Percentiles rank a stretch among this genome's conserved stretches.
Conservation (phyloP, 305 asterid genomes). For the Fraxinus nigra region DNA sequence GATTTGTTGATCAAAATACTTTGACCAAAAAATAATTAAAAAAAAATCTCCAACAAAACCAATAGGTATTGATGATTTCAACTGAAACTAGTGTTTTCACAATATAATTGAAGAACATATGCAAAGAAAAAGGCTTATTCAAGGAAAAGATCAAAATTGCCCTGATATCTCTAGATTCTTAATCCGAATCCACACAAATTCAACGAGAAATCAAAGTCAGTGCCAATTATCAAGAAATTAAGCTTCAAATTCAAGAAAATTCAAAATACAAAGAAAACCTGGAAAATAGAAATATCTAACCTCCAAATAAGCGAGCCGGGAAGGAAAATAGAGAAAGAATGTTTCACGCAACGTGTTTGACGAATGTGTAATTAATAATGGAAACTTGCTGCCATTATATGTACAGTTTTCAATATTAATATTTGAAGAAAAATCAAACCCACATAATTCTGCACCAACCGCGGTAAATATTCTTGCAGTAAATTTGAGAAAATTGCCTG, state of each 20-base stretch:
- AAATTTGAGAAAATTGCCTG: not conserved
- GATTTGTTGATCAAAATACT: not conserved
- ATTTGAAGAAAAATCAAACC: slow-evolving; percentile 5
- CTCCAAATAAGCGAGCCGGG: slow-evolving; percentile 11
- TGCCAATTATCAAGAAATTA: not conserved
- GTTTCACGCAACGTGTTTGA: slow-evolving; percentile 39
- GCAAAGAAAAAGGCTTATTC: not conserved
- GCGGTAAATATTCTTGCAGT: slow-evolving; percentile 5
- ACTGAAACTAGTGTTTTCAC: slow-evolving; percentile 20
- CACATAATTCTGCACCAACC: slow-evolving; percentile 8
- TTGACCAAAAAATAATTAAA: not conserved
- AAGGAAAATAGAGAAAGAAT: slow-evolving; percentile 20
- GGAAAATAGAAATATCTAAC: not conserved
- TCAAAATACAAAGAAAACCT: not conserved
- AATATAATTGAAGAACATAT: not conserved
- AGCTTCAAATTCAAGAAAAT: slow-evolving; percentile 6
- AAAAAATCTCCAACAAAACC: slow-evolving; percentile 16
- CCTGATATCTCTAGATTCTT: not conserved
- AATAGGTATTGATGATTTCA: slow-evolving; percentile 9
- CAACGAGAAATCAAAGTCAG: not conserved
- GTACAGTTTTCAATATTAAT: not conserved
- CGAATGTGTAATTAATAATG: slow-evolving; percentile 16
- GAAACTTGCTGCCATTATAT: slow-evolving; percentile 3
- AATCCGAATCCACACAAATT: slow-evolving; percentile 14
- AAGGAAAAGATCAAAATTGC: slow-evolving; percentile 9